Conservation (phyloP, 2,329 filamentous ascomycete species). For the Rhinocladiella mackenziei region DNA sequence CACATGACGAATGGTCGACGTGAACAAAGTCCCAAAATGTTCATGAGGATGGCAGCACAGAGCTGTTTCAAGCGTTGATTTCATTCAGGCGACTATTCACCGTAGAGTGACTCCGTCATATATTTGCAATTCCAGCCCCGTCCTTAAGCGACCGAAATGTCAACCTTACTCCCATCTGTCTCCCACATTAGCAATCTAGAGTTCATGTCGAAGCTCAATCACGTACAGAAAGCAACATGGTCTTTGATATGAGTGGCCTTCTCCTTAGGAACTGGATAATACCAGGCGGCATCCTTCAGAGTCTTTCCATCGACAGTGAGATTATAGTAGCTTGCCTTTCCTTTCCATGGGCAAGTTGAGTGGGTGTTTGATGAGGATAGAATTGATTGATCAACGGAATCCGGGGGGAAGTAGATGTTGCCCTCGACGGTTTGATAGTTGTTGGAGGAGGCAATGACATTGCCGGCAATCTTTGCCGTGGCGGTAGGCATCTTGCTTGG, state of each 20-base stretch:
- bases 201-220: neutral
- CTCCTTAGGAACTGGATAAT: slow-evolving; percentile 51
- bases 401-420: slow-evolving; percentile 55
- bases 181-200: too few relatives aligned
- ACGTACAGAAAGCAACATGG: slow-evolving; percentile 57
- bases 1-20: too few relatives aligned
- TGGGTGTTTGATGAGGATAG: slow-evolving; percentile 46
- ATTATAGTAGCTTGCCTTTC: slow-evolving; percentile 55
- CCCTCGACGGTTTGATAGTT: slow-evolving; percentile 55
- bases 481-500: slow-evolving; percentile 36
- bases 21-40: too few relatives aligned
- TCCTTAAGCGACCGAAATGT: too few relatives aligned
- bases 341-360: slow-evolving; percentile 57
- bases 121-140: too few relatives aligned
- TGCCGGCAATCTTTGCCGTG: slow-evolving; percentile 49
- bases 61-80: too few relatives aligned
- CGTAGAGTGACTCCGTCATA: too few relatives aligned
- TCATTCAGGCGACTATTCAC: too few relatives aligned
- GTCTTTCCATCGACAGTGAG: slow-evolving; percentile 48
- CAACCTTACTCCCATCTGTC: too few relatives aligned
- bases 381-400: slow-evolving; percentile 41
- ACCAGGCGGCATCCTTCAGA: slow-evolving; percentile 56
- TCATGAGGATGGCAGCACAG: too few relatives aligned
- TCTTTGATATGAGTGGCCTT: slow-evolving; percentile 51
- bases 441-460: slow-evolving; percentile 49